A percentile compares a stretch with the other conserved stretches of the same genome.
Conservation (phyloP, 192 early-diverging fungal species). For the Coemansia sp. region DNA sequence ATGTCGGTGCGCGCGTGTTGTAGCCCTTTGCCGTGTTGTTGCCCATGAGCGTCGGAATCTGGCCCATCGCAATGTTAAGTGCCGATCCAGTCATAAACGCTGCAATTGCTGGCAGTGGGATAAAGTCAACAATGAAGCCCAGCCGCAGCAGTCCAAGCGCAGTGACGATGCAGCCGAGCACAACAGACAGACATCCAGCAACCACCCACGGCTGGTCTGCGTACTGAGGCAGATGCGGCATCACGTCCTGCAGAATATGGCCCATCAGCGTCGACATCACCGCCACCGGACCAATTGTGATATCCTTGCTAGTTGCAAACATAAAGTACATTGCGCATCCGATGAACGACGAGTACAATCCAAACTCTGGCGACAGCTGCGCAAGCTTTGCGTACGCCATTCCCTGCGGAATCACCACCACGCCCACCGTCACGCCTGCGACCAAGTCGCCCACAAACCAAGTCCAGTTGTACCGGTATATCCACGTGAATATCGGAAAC, state of each 20-base stretch:
- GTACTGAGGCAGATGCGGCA: constrained; percentile 51
- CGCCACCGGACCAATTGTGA: constrained; percentile 75
- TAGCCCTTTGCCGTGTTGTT: constrained; percentile 62
- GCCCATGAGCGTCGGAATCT: constrained; percentile 79
- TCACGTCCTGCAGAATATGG: constrained; percentile 57
- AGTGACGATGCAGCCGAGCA: constrained; percentile 72
- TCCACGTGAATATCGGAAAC: constrained; percentile 54
- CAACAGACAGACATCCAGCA: constrained; percentile 62
- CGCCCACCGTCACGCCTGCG: constrained; percentile 73
- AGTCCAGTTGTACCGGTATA: constrained; percentile 54
- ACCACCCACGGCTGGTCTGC: constrained; percentile 57
- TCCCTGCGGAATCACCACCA: constrained; percentile 74
- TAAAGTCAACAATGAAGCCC: constrained; percentile 86
- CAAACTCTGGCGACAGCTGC: constrained; percentile 68
- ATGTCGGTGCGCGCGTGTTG: constrained; percentile 71
- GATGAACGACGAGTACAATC: constrained; percentile 74
- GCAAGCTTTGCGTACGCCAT: constrained; percentile 80
- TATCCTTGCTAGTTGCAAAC: constrained; percentile 73
- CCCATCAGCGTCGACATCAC: constrained; percentile 78
- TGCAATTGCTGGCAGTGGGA: constrained; percentile 78
- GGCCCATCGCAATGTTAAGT: constrained; percentile 76
- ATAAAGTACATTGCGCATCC: constrained; percentile 70
- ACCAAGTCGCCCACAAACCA: constrained; percentile 71
- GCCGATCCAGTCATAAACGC: constrained; percentile 89
- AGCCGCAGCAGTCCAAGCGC: constrained; percentile 78